phyloP scores from a whole-genome alignment of 768 basidiomycete genomes.

The Boletus pseudopeckii region DNA sequence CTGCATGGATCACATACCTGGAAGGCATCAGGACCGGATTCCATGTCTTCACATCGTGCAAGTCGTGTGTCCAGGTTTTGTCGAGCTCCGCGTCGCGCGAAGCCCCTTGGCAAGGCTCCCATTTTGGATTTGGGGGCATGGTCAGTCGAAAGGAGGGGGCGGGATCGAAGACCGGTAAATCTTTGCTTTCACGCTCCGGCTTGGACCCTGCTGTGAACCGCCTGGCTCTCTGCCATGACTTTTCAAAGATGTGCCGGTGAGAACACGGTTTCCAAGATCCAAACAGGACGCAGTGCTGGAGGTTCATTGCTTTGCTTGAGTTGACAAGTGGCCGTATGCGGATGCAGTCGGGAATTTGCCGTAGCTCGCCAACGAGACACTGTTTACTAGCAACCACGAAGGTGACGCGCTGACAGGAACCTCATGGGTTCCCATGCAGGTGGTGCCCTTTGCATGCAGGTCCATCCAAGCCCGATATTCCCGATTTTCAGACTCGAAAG shows the following conservation, averaged over 20 bases:
- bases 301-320: background rate
- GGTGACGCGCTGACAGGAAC: background rate
- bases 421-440: conserved; percentile 3
- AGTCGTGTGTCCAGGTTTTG: conserved; percentile 31
- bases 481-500: background rate
- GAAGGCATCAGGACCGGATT: conserved; percentile 34
- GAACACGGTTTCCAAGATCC: background rate
- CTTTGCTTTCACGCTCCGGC: background rate
- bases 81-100: conserved; percentile 14
- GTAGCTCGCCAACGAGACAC: background rate
- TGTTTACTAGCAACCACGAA: background rate
- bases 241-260: background rate
- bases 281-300: background rate
- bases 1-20: conserved; percentile 22
- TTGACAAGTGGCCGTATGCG: background rate
- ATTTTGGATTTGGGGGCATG: conserved; percentile 38
- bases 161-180: conserved; percentile 22
- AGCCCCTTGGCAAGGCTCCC: conserved; percentile 43
- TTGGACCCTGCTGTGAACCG: conserved; percentile 4
- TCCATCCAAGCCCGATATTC: background rate
- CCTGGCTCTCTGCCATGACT: background rate
- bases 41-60: conserved; percentile 40
- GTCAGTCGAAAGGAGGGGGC: conserved; percentile 34
- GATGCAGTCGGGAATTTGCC: background rate
- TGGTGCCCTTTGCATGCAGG: background rate